Percentiles rank a stretch among this genome's conserved stretches.
phyloP scores from a whole-genome alignment of 352 stramenopile species.

The Phytophthora niederhauseri region DNA sequence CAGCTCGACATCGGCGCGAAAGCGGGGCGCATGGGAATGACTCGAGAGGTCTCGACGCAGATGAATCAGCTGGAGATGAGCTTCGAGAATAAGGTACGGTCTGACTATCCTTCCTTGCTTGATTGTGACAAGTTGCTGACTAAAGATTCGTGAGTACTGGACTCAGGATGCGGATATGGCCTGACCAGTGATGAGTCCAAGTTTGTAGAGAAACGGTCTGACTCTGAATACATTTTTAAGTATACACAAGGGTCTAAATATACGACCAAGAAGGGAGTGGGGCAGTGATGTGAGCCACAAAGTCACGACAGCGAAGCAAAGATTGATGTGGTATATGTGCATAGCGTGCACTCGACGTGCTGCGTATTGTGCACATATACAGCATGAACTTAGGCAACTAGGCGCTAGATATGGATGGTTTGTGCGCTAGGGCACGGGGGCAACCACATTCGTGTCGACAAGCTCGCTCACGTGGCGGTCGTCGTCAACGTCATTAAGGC shows the following conservation, averaged over 20 bases:
- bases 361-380: too few relatives aligned
- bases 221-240: conserved; percentile 20
- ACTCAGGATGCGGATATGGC: conserved; percentile 15
- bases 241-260: conserved; percentile 15
- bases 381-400: too few relatives aligned
- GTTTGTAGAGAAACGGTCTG: conserved; percentile 1
- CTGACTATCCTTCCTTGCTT: background rate
- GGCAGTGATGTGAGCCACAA: too few relatives aligned
- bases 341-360: too few relatives aligned
- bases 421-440: too few relatives aligned
- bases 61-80: background rate
- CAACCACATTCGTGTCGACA: too few relatives aligned
- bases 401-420: too few relatives aligned
- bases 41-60: background rate
- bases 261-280: too few relatives aligned
- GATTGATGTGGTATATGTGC: too few relatives aligned
- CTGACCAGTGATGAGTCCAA: conserved; percentile 9
- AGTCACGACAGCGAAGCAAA: too few relatives aligned
- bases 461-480: too few relatives aligned
- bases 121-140: background rate
- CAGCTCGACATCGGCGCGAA: background rate
- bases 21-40: background rate
- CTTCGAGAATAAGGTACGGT: conserved; percentile 5
- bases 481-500: too few relatives aligned
- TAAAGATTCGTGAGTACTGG: conserved; percentile 5